Conservation (phyloP, 495 filamentous ascomycete species). For the Hypomontagnella monticulosa region DNA sequence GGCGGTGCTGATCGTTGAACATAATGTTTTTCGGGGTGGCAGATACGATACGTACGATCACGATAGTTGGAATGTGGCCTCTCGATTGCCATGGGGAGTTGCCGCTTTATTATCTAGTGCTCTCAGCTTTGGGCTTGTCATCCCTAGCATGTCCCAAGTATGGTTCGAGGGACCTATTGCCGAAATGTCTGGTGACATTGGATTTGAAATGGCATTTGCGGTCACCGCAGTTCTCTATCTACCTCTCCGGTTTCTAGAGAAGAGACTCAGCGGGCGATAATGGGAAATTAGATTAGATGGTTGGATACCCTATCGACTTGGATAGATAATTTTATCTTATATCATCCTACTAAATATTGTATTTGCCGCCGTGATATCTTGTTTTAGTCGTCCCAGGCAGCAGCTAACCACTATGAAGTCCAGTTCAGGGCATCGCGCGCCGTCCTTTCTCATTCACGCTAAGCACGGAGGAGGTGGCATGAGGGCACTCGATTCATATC, state of each 20-base stretch:
- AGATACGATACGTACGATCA: slow-evolving; percentile 53
- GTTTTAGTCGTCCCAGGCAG: too few relatives aligned
- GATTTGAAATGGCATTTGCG: slow-evolving; percentile 65
- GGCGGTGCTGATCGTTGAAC: slow-evolving; percentile 59
- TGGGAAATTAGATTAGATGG: not conserved
- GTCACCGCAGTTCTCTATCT: slow-evolving; percentile 59
- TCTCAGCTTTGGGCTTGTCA: slow-evolving; percentile 57
- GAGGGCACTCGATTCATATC: too few relatives aligned
- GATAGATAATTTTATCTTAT: not conserved
- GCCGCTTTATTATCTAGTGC: slow-evolving; percentile 54
- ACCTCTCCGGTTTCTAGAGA: slow-evolving; percentile 54
- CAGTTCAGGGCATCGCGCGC: too few relatives aligned
- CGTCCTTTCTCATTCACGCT: too few relatives aligned
- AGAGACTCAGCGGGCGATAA: slow-evolving; percentile 41
- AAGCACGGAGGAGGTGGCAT: too few relatives aligned
- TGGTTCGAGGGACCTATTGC: slow-evolving; percentile 67
- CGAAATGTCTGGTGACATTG: slow-evolving; percentile 64
- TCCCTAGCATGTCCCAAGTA: slow-evolving; percentile 65
- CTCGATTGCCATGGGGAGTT: slow-evolving; percentile 56
- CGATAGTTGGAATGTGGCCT: slow-evolving; percentile 58
- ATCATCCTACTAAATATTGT: too few relatives aligned
- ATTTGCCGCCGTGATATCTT: too few relatives aligned
- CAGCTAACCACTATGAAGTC: too few relatives aligned
- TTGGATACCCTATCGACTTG: not conserved
- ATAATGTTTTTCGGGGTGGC: slow-evolving; percentile 54